Base-by-base conservation (phyloP, 108 stramenopile genomes). In the Cyclotella baltica region DNA sequence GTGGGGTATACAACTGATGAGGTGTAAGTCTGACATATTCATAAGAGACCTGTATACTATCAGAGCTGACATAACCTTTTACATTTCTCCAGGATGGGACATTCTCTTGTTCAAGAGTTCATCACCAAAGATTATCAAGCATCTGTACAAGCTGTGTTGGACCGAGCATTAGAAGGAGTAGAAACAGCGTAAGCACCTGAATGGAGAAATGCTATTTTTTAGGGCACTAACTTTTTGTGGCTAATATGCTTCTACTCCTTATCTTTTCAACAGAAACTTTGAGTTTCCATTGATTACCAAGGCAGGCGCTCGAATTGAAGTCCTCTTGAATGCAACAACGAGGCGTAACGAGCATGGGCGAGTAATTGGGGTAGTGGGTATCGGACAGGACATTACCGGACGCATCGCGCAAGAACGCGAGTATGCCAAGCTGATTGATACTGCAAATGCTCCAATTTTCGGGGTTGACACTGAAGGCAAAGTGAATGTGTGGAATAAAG, bases 401-500 rank as follows among this genome's bases (percentile, higher is more conserved):
- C 31, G 58, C 34, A 55, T 69, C 57, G 85, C 78, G 25, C 67
- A 72, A 34, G 86, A 81, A 25, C 46, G 73, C 23, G 86, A 86
- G 25, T 65, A 87, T 28, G 33, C 69, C 20, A 61, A 78, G 20
- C 66, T 94, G 15, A 71, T 91, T 30, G 89, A 94, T 57, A 81
- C 66, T 4, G 78, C 87, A 22, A 87, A 90, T 78, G 78, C 78
- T 20, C 76, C 85, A 16, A 86, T 93, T 31, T 89, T 93, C 70
- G 90, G 89, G 15, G 66, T 91, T 5, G 87, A 91, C 64, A 46
- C 38, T 4, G 29, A 76, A 22, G 90, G 90, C 22, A 67, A 27
- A 16, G 83, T 94, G 11, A 89, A 89, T 47, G 87, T 88, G 38
- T 90, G 89, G 89, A 90, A 89, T 56, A 43, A 43, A 13, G 40